Base-by-base conservation (phyloP, 805 yeast genomes). In the Teunomyces funiuensis region DNA sequence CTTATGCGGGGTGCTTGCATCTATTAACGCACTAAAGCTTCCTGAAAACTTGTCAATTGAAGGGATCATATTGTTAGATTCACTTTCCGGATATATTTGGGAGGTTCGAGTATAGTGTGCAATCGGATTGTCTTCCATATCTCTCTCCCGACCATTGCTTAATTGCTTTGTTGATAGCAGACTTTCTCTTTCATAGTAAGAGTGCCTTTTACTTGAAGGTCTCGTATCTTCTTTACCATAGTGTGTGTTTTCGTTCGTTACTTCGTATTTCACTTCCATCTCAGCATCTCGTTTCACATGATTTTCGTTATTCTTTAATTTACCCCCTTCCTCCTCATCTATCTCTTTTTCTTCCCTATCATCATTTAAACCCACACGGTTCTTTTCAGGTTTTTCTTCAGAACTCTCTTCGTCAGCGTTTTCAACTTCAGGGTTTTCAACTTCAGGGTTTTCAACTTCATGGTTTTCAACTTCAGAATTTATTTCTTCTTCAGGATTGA, bases 1-100 rank as follows among this genome's bases (percentile, higher is more conserved):
- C 28, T 39, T 46, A 15, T 39, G 41, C 4, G 54, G 55, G 10
- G 54, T 52, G 28, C 54, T 50, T 6, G 53, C 39, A 16, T 49
- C 53, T 11, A 52, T n/a, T 13, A 45, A 31, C 6, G 37, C 48
- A 26, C 38, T 37, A 13, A 43, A 47, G 20, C 30, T 40, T 1
- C 46, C 51, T 14, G 51, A 47, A 10, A 45, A 14, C 25, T 36
- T 34, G 15, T 15, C 25, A 3, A 13, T 28, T 6, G 22, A 4
- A 11, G 18, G 27, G 16, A 15, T 16, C 37, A 11, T 16, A 10
- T 15, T 28, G 14, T 22, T 10, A 6, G 15, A 13, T 13, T 23
- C 37, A 7, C 33, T 30, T 11, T 19, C 33, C 17, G 17, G 22
- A 36, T 37, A n/a, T 11, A 19, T 19, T 13, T 36, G 39, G n/a